These are phyloP conservation scores for Beauveria sp. DNA, from an alignment of 2,329 filamentous ascomycete genomes.

Conservation along the genomic window DNA sequence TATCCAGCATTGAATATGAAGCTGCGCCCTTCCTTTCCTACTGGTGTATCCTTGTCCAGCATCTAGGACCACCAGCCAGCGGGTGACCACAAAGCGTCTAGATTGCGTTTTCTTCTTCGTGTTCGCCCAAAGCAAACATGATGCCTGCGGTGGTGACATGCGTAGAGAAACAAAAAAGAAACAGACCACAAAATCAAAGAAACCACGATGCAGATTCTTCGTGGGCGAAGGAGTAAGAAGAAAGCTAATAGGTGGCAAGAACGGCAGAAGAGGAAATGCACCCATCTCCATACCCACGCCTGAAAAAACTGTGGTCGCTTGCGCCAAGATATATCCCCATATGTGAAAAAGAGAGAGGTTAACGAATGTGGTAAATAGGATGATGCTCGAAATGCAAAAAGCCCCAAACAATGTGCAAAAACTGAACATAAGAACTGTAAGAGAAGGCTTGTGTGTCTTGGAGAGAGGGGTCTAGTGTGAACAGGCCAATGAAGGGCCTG, in stretches of 20 bases:
- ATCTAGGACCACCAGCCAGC: background rate
- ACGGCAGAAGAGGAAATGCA: conserved; percentile 14
- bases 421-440: background rate
- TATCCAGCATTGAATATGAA: conserved; percentile 4
- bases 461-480: background rate
- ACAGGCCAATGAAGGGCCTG: background rate
- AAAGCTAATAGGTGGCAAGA: conserved; percentile 15
- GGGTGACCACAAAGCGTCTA: background rate
- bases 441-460: background rate
- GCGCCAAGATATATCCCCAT: conserved; percentile 11
- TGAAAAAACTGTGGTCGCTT: conserved; percentile 4
- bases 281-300: conserved; percentile 6
- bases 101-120: background rate
- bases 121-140: background rate
- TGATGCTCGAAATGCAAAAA: background rate
- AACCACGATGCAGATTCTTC: background rate
- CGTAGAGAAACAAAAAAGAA: conserved; percentile 14
- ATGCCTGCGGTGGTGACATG: background rate
- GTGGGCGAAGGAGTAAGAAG: background rate
- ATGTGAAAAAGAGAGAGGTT: conserved; percentile 10
- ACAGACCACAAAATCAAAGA: background rate
- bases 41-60: background rate
- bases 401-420: background rate
- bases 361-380: conserved; percentile 9
- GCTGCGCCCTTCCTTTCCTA: background rate